Evolutionary conservation across 2,329 filamentous ascomycete genomes (phyloP).

Genomic region (Helicocarpus griseus): DNA sequence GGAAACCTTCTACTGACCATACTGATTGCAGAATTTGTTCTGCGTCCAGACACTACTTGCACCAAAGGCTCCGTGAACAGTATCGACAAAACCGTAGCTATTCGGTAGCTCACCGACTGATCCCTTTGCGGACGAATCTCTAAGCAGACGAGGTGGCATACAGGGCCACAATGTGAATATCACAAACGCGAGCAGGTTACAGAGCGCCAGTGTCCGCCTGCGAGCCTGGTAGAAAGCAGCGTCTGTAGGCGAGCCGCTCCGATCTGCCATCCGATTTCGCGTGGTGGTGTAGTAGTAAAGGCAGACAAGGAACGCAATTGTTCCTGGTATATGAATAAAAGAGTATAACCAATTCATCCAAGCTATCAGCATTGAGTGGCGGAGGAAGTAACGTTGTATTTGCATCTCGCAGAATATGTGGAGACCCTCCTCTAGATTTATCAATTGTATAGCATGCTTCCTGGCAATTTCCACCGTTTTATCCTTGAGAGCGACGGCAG

Average conservation of each 20-base stretch:
- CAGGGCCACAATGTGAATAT: slow-evolving; percentile 52
- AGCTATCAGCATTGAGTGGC: slow-evolving; percentile 48
- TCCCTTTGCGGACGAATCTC: slow-evolving; percentile 45
- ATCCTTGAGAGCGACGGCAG: slow-evolving; percentile 57
- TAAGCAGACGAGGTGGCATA: slow-evolving; percentile 51
- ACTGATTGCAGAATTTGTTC: slow-evolving; percentile 67
- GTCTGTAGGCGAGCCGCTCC: slow-evolving; percentile 36
- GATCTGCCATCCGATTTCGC: slow-evolving; percentile 39
- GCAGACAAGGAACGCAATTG: slow-evolving; percentile 58
- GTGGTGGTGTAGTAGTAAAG: slow-evolving; percentile 63
- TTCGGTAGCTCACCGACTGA: slow-evolving; percentile 49
- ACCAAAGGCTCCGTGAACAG: slow-evolving; percentile 47
- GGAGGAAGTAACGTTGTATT: slow-evolving; percentile 50
- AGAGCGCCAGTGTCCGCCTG: slow-evolving; percentile 47
- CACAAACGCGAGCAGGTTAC: slow-evolving; percentile 51
- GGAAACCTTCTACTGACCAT: too few species aligned
- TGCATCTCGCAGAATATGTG: slow-evolving; percentile 56
- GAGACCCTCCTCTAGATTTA: slow-evolving; percentile 55
- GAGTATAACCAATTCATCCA: slow-evolving; percentile 67
- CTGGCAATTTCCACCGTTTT: slow-evolving; percentile 60
- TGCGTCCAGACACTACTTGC: slow-evolving; percentile 62
- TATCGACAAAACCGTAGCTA: slow-evolving; percentile 51
- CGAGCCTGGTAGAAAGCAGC: slow-evolving; percentile 47
- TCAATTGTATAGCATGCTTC: slow-evolving; percentile 57
- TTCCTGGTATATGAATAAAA: slow-evolving; percentile 69